Conservation (phyloP, 1,139 yeast species). For the Blastobotrys malaysiensis region DNA sequence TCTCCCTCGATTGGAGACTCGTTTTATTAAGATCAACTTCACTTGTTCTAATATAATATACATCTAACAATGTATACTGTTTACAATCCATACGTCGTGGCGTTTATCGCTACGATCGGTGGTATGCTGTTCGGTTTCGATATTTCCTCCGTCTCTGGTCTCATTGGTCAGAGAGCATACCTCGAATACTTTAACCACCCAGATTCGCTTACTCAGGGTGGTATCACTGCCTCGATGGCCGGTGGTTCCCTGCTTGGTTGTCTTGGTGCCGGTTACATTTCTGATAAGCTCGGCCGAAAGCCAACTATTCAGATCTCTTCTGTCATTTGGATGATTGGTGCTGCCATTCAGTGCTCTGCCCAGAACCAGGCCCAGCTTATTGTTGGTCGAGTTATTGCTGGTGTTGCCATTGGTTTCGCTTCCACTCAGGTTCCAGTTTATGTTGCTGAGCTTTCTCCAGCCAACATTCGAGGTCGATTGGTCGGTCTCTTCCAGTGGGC, state of each 20-base stretch:
- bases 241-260: conserved; percentile 68
- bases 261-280: conserved; percentile 36
- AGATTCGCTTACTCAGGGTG: conserved; percentile 57
- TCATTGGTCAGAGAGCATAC: conserved; percentile 66
- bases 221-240: conserved; percentile 90
- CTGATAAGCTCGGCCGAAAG: conserved; percentile 75
- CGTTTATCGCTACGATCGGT: conserved; percentile 66
- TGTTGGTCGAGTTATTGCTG: conserved; percentile 59
- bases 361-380: conserved; percentile 67
- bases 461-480: conserved; percentile 57
- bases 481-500: conserved; percentile 67
- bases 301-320: conserved; percentile 71
- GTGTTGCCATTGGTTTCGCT: conserved; percentile 65
- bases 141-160: conserved; percentile 83
- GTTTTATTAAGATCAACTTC: background rate
- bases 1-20: background rate
- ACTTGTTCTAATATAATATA: background rate
- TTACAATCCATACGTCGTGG: conserved; percentile 35
- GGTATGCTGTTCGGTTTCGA: conserved; percentile 97
- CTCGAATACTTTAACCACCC: conserved; percentile 36
- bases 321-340: conserved; percentile 71
- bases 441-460: conserved; percentile 65
- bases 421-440: conserved; percentile 70
- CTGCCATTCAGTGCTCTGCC: conserved; percentile 74
- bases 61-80: conserved; percentile 13